A percentile compares a stretch with the other conserved stretches of the same genome.
Conservation (phyloP, 2,329 filamentous ascomycete species). For the Neurospora crassa region DNA sequence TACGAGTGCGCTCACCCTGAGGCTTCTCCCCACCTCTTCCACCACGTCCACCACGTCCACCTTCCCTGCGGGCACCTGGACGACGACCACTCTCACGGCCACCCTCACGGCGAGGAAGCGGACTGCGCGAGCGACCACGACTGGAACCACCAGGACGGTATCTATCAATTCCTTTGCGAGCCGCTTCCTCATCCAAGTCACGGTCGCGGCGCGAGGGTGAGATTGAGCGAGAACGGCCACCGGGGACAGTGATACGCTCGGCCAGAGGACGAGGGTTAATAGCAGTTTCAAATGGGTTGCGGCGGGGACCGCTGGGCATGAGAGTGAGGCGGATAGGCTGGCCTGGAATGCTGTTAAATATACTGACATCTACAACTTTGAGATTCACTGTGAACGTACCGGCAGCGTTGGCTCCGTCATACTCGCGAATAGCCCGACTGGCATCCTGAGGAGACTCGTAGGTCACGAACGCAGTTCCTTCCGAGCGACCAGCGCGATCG, state of each 20-base stretch:
- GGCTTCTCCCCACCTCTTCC: slow-evolving; percentile 29
- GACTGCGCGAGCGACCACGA: slow-evolving; percentile 46
- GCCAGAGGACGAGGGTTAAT: slow-evolving; percentile 48
- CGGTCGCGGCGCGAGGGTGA: slow-evolving; percentile 36
- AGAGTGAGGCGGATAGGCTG: slow-evolving; percentile 72
- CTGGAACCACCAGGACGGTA: slow-evolving; percentile 57
- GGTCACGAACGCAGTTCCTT: slow-evolving; percentile 75
- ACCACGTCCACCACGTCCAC: slow-evolving; percentile 27
- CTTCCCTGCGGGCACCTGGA: slow-evolving; percentile 29
- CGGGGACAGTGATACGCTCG: slow-evolving; percentile 49
- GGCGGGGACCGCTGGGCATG: slow-evolving; percentile 42
- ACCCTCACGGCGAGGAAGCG: slow-evolving; percentile 34
- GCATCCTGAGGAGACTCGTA: slow-evolving; percentile 67
- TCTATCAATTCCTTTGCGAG: slow-evolving; percentile 63
- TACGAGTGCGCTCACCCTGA: slow-evolving; percentile 32
- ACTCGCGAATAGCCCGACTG: slow-evolving; percentile 64
- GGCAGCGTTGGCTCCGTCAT: slow-evolving; percentile 83
- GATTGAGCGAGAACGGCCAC: slow-evolving; percentile 52
- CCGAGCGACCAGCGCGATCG: slow-evolving; percentile 80
- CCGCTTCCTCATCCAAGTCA: slow-evolving; percentile 43
- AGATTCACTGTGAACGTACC: slow-evolving; percentile 33
- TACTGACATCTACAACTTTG: background rate
- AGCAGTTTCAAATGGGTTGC: slow-evolving; percentile 49
- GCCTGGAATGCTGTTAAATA: slow-evolving; percentile 31
- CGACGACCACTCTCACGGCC: slow-evolving; percentile 31